Conservation (phyloP, 352 stramenopile genomes). For the Phytophthora constricta region DNA sequence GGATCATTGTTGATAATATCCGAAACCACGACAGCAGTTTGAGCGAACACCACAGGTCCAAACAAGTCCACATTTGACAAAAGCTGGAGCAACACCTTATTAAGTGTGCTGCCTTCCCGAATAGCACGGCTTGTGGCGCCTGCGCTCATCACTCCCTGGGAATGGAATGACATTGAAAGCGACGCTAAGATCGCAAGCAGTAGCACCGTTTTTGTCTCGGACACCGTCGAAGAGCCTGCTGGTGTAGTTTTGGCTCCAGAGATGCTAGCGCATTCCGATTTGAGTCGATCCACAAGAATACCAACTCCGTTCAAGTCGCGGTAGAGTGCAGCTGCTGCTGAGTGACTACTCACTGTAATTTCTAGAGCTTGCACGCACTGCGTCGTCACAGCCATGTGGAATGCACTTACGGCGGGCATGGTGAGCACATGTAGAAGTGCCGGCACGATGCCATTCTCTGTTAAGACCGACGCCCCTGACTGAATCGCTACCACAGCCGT, state of each 20-base stretch:
- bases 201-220: slow-evolving; percentile 71
- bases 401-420: slow-evolving; percentile 54
- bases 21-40: slow-evolving; percentile 92
- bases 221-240: slow-evolving; percentile 20
- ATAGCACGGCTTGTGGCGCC: slow-evolving; percentile 88
- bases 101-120: slow-evolving; percentile 87
- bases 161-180: slow-evolving; percentile 88
- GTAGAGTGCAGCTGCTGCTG: slow-evolving; percentile 73
- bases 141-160: slow-evolving; percentile 88
- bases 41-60: slow-evolving; percentile 92
- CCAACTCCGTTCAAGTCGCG: slow-evolving; percentile 86
- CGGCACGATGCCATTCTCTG: slow-evolving; percentile 85
- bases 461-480: slow-evolving; percentile 75
- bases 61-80: slow-evolving; percentile 92
- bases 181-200: slow-evolving; percentile 75
- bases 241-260: slow-evolving; percentile 7
- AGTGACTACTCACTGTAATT: slow-evolving; percentile 81
- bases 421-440: slow-evolving; percentile 81
- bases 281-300: slow-evolving; percentile 83
- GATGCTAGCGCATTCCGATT: slow-evolving; percentile 58
- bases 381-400: slow-evolving; percentile 78
- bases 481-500: slow-evolving; percentile 81
- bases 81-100: slow-evolving; percentile 89
- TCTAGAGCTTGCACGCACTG: slow-evolving; percentile 85
- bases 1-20: slow-evolving; percentile 98